Evolutionary conservation across 208 protist genomes (phyloP).

Genomic region (Wallacemonas collosoma): DNA sequence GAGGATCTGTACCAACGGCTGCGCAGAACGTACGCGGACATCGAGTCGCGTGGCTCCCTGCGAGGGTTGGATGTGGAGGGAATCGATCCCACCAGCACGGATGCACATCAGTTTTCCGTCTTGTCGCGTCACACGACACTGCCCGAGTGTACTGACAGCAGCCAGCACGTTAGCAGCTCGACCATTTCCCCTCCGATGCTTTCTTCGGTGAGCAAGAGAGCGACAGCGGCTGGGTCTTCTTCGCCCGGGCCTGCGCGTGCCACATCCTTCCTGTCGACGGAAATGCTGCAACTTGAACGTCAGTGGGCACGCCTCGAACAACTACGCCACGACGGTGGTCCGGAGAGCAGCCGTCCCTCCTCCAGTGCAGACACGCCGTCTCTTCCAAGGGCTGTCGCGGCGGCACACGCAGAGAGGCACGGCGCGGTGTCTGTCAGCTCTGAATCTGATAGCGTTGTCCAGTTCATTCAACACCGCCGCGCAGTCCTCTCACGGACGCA

Average conservation of each 20-base stretch:
- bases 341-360: background rate
- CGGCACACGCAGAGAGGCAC: too few species aligned
- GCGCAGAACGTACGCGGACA: conserved; percentile 47
- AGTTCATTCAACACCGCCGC: conserved; percentile 17
- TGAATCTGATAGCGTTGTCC: background rate
- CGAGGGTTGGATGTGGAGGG: too few species aligned
- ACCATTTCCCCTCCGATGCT: too few species aligned
- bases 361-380: background rate
- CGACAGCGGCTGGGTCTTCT: too few species aligned
- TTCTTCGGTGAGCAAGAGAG: too few species aligned
- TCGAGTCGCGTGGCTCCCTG: background rate
- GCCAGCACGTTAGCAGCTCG: too few species aligned
- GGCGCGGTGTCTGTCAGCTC: background rate
- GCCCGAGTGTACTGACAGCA: too few species aligned
- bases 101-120: too few species aligned
- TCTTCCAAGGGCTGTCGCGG: too few species aligned
- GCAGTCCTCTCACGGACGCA: background rate
- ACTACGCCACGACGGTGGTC: conserved; percentile 35
- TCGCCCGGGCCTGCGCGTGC: background rate
- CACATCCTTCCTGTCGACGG: conserved; percentile 27
- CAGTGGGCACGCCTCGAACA: conserved; percentile 78
- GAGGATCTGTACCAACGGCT: conserved; percentile 59
- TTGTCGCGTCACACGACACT: too few species aligned
- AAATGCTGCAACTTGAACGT: conserved; percentile 68
- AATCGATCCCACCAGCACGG: too few species aligned